These are phyloP conservation scores for Dendrocalamus sinicus DNA, from an alignment of 176 grass and related monocot species.

Conservation along the genomic window DNA sequence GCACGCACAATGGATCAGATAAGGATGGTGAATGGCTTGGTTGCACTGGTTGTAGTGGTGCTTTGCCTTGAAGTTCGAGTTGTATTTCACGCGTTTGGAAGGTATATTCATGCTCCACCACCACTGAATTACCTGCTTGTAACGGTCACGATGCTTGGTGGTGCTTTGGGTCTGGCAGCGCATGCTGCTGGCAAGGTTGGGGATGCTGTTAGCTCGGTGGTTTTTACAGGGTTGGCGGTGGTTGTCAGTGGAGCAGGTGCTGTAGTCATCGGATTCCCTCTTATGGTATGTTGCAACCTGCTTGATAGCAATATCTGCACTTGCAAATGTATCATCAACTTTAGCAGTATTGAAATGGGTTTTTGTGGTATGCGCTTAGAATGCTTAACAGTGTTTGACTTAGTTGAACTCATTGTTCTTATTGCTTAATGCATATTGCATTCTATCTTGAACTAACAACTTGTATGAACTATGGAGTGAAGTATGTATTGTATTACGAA, in stretches of 20 bases:
- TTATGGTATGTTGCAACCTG: constrained; percentile 60
- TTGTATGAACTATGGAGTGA: not conserved
- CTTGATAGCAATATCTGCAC: not conserved
- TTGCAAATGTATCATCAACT: not conserved
- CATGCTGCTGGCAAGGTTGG: constrained; percentile 88
- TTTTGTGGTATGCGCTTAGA: not conserved
- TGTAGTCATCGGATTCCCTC: constrained; percentile 86
- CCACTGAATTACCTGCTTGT: constrained; percentile 96
- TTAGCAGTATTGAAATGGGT: not conserved
- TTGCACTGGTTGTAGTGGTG: constrained; percentile 81
- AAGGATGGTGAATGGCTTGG: constrained; percentile 67
- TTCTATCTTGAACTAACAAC: constrained; percentile 1
- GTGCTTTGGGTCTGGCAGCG: constrained; percentile 65
- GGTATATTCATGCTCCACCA: constrained; percentile 86
- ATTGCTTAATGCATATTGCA: not conserved
- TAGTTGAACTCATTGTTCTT: not conserved
- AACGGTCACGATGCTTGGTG: constrained; percentile 86
- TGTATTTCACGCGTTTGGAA: constrained; percentile 84
- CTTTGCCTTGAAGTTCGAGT: constrained; percentile 92
- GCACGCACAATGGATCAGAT: constrained; percentile 69
- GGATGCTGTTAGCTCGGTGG: constrained; percentile 70
- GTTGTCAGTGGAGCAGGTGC: constrained; percentile 84
- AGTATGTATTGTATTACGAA: not conserved
- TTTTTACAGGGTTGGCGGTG: constrained; percentile 70
- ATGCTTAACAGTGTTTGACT: not conserved